Evolutionary conservation across 2,329 filamentous ascomycete genomes (phyloP).

Genomic region (Simplicillium aogashimaense): DNA sequence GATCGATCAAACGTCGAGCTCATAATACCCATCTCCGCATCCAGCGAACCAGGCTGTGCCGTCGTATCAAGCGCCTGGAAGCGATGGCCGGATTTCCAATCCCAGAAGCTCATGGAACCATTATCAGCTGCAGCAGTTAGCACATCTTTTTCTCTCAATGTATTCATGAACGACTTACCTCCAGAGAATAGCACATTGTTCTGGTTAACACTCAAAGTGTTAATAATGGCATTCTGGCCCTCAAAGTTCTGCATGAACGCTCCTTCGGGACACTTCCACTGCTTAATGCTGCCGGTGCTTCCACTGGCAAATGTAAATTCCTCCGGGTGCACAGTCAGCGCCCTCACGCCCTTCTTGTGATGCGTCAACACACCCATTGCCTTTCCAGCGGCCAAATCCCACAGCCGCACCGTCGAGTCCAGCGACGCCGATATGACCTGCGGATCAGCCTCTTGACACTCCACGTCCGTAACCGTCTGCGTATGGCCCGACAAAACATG

Average conservation of each 20-base stretch:
- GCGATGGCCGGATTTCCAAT: slow-evolving; percentile 92
- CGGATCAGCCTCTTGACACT: slow-evolving; percentile 92
- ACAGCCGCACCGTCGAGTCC: slow-evolving; percentile 82
- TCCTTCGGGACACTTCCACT: slow-evolving; percentile 97
- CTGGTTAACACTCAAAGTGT: slow-evolving; percentile 85
- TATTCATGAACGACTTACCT: slow-evolving; percentile 27
- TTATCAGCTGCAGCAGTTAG: slow-evolving; percentile 54
- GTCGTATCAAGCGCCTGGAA: slow-evolving; percentile 87
- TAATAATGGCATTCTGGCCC: slow-evolving; percentile 93
- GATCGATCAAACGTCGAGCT: slow-evolving; percentile 86
- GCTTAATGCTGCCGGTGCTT: slow-evolving; percentile 90
- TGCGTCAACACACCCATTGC: slow-evolving; percentile 93
- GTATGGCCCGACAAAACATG: slow-evolving; percentile 90
- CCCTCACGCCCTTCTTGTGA: slow-evolving; percentile 94
- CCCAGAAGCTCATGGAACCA: slow-evolving; percentile 95
- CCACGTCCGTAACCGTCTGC: slow-evolving; percentile 77
- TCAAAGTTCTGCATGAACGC: slow-evolving; percentile 99
- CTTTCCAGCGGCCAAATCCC: slow-evolving; percentile 94
- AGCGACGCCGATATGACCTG: slow-evolving; percentile 92
- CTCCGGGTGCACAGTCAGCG: slow-evolving; percentile 72
- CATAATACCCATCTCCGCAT: slow-evolving; percentile 93
- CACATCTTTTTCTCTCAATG: neutral
- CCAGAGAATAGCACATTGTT: slow-evolving; percentile 94
- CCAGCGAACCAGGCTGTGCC: slow-evolving; percentile 86
- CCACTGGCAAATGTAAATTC: slow-evolving; percentile 96